These are phyloP conservation scores for Rhodamnia argentea DNA, from an alignment of 345 rosid species.

Conservation along the genomic window DNA sequence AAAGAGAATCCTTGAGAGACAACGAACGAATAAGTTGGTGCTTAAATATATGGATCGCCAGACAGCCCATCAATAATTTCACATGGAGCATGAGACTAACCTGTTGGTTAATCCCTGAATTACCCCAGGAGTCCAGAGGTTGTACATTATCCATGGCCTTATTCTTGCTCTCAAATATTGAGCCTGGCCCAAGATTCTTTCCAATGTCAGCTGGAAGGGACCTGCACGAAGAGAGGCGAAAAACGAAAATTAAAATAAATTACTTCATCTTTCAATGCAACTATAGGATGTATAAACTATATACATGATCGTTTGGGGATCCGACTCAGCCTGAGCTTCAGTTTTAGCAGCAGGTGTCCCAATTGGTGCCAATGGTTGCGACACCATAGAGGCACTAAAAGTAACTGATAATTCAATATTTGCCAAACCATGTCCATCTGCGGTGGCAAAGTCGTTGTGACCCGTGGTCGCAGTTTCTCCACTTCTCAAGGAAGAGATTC, in stretches of 20 bases:
- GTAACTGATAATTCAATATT: slow-evolving; percentile 30
- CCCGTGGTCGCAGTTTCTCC: slow-evolving; percentile 27
- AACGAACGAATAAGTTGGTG: background rate
- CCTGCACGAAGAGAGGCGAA: background rate
- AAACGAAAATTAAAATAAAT: background rate
- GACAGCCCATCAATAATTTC: background rate
- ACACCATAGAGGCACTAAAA: slow-evolving; percentile 14
- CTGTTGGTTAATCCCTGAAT: slow-evolving; percentile 57
- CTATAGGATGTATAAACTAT: background rate
- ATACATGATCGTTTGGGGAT: slow-evolving; percentile 51
- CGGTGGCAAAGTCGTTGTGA: slow-evolving; percentile 21
- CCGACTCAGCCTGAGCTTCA: slow-evolving; percentile 41
- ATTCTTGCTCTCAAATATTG: slow-evolving; percentile 44
- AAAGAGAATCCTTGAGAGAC: background rate
- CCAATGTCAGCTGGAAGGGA: slow-evolving; percentile 20
- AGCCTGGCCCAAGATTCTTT: slow-evolving; percentile 31
- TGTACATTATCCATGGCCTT: slow-evolving; percentile 53
- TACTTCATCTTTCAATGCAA: background rate
- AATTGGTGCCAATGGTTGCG: slow-evolving; percentile 69
- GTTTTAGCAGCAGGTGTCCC: slow-evolving; percentile 61
- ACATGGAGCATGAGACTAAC: slow-evolving; percentile 16
- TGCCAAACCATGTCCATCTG: slow-evolving; percentile 23
- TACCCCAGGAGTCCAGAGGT: slow-evolving; percentile 69
- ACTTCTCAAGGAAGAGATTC: slow-evolving; percentile 24
- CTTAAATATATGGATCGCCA: background rate